phyloP scores from a whole-genome alignment of 768 basidiomycete species.

The Mycena floridula region DNA sequence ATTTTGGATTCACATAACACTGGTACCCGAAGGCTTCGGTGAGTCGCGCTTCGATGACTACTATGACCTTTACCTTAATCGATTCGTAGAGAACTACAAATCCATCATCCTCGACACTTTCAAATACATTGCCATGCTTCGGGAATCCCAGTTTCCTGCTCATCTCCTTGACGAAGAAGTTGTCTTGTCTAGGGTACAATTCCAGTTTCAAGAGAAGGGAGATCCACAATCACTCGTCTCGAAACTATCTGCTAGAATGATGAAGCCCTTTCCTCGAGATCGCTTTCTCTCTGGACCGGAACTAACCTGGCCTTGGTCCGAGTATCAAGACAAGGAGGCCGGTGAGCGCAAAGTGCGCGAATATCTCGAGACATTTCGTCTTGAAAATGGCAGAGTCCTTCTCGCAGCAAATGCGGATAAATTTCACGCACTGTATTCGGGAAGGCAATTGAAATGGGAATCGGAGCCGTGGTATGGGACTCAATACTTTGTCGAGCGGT shows the following conservation, averaged over 20 bases:
- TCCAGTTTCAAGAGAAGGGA: conserved; percentile 83
- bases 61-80: conserved; percentile 4
- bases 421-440: conserved; percentile 49
- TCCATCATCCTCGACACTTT: conserved; percentile 63
- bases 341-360: conserved; percentile 50
- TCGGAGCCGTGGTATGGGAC: conserved; percentile 94
- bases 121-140: conserved; percentile 73
- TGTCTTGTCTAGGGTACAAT: conserved; percentile 63
- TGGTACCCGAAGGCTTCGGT: conserved; percentile 88
- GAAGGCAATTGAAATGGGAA: conserved; percentile 45
- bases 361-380: conserved; percentile 52
- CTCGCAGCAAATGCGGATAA: conserved; percentile 77
- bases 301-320: conserved; percentile 71
- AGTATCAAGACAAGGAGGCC: conserved; percentile 27
- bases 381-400: conserved; percentile 60
- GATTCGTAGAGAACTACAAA: conserved; percentile 61
- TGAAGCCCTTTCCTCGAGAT: conserved; percentile 77
- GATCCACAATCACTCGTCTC: conserved; percentile 76
- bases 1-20: conserved; percentile 75
- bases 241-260: conserved; percentile 67
- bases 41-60: conserved; percentile 24
- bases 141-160: conserved; percentile 50
- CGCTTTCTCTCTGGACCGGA: conserved; percentile 66
- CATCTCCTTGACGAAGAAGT: conserved; percentile 75
- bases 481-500: conserved; percentile 65